Base-by-base conservation (phyloP, 768 basidiomycete species). In the Lactarius indigo region DNA sequence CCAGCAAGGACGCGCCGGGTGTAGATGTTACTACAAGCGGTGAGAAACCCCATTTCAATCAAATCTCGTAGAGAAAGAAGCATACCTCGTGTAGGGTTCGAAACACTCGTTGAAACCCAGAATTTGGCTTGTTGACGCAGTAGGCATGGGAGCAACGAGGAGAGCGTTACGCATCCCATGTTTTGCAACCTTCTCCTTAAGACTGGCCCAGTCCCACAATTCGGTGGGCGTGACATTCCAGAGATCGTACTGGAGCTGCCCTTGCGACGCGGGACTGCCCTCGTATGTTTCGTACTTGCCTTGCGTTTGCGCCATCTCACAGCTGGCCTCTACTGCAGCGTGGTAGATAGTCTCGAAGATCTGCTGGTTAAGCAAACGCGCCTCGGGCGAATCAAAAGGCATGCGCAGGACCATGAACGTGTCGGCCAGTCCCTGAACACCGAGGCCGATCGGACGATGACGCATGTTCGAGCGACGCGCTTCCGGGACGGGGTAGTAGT, bases 321-420 rank as follows among this genome's bases (percentile, higher is more conserved):
- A 86, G 69, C 92, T 95, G 5, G 93, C 89, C 78, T 98, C 96
- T 30, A 94, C 85, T 1, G 92, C 92, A 64, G 85, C 96, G 71
- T 99, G 94, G 76, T 98, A 99, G 75, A 99, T 98, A 17, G 97
- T 99, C 82, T 99, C 97, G 76, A 97, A 98, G 77, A 99, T 98
- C 78, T 96, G 87, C 69, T 89, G 82, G 81, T 99, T 98, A 71
- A 99, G 87, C 71, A 87, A 79, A 74, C 90, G 88, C 17, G 96
- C 97, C 54, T 86, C 88, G 20, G 82, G 83, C 2, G 92, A 94
- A 72, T 98, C 97, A 78, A 98, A 99, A 0, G 97, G 92, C 86
- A 98, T 87, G 68, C 90, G 92, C 10, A 99, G 85, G 30, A 91
- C 90, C 95, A 98, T 98, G 83, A 99, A 99, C 2, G 96, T 85